Conservation (phyloP, 495 filamentous ascomycete genomes). For the Elaphomyces granulatus region DNA sequence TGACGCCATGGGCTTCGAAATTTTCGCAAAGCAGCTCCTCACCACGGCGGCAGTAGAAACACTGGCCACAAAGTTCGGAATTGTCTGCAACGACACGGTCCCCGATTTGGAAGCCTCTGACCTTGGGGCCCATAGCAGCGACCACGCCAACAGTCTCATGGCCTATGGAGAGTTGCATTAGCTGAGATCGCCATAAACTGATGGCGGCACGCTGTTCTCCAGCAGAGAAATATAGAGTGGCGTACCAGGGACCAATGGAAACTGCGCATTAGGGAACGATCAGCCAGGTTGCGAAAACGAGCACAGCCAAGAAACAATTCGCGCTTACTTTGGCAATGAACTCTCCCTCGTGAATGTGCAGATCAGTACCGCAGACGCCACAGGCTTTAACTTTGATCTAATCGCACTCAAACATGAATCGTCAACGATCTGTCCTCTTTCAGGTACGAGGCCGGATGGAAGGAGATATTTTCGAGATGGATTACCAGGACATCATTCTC, state of each 20-base stretch:
- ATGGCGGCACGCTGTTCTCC: background rate
- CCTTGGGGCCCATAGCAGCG: constrained; percentile 39
- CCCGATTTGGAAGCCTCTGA: constrained; percentile 48
- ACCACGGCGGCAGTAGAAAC: constrained; percentile 61
- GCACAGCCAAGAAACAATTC: background rate
- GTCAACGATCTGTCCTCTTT: too few relatives aligned
- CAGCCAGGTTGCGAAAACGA: constrained; percentile 9
- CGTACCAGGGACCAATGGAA: constrained; percentile 40
- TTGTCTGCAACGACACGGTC: constrained; percentile 47
- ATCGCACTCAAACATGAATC: too few relatives aligned
- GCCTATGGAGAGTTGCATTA: constrained; percentile 8
- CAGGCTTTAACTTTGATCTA: constrained; percentile 46
- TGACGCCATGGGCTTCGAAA: constrained; percentile 51
- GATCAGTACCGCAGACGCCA: constrained; percentile 53
- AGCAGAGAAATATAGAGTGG: background rate
- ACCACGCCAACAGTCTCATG: constrained; percentile 40
- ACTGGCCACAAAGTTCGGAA: constrained; percentile 52
- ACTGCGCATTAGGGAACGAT: constrained; percentile 17
- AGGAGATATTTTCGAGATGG: too few relatives aligned
- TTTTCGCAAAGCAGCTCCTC: constrained; percentile 56
- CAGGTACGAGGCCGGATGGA: background rate
- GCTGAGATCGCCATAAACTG: background rate
- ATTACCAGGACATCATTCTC: constrained; percentile 44
- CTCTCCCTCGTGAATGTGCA: constrained; percentile 53
- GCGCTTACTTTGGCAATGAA: constrained; percentile 42